Evolutionary conservation across 2,329 filamentous ascomycete genomes (phyloP).

Genomic region (Xylaria arbuscula): DNA sequence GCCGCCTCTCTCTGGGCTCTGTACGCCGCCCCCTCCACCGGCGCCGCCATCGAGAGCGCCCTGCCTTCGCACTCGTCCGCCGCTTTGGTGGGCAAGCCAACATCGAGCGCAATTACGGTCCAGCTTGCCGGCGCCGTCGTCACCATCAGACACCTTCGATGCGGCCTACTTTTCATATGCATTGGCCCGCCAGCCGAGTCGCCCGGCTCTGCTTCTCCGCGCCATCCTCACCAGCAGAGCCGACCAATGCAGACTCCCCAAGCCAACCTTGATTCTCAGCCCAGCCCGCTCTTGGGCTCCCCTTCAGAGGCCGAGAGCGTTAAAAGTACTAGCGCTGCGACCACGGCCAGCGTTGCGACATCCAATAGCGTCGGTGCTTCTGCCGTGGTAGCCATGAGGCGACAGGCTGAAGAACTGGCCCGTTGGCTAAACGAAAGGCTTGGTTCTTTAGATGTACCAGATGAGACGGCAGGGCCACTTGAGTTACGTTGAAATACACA

Average conservation of each 20-base stretch:
- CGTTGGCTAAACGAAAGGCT: slow-evolving; percentile 71
- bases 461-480: slow-evolving; percentile 56
- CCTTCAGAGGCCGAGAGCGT: slow-evolving; percentile 62
- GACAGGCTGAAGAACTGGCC: slow-evolving; percentile 69
- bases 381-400: slow-evolving; percentile 63
- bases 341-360: slow-evolving; percentile 55
- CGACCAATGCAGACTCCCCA: slow-evolving; percentile 42
- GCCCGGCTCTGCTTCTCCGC: slow-evolving; percentile 37
- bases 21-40: slow-evolving; percentile 59
- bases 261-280: slow-evolving; percentile 44
- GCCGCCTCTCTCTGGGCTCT: slow-evolving; percentile 71
- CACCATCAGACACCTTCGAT: slow-evolving; percentile 67
- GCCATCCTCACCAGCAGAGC: slow-evolving; percentile 38
- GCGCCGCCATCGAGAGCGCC: slow-evolving; percentile 56
- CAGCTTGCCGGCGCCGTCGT: slow-evolving; percentile 69
- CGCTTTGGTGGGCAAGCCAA: slow-evolving; percentile 34
- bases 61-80: slow-evolving; percentile 49
- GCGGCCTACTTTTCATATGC: slow-evolving; percentile 71
- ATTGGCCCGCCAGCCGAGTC: slow-evolving; percentile 55
- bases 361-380: slow-evolving; percentile 54
- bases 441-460: slow-evolving; percentile 63
- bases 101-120: slow-evolving; percentile 62
- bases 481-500: slow-evolving; percentile 42
- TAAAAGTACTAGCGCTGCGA: slow-evolving; percentile 58
- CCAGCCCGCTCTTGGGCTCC: slow-evolving; percentile 50